A percentile compares a stretch with the other conserved stretches of the same genome.
phyloP scores from a whole-genome alignment of 2,329 filamentous ascomycete species.

The Ophiostoma quercus region DNA sequence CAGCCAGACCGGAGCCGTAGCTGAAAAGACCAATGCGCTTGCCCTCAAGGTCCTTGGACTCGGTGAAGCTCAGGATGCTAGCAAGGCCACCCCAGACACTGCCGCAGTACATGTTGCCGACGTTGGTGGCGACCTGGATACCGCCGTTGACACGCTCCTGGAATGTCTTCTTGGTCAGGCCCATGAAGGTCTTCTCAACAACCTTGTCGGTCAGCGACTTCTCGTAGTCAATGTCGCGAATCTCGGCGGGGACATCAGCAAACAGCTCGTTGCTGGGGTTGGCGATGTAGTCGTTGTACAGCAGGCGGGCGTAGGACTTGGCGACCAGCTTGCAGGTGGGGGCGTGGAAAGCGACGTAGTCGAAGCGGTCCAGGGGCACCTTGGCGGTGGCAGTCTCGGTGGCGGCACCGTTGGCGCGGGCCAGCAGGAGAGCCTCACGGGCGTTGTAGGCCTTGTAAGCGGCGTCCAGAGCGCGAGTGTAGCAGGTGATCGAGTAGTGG shows the following conservation, averaged over 20 bases:
- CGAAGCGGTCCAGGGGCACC: slow-evolving; percentile 71
- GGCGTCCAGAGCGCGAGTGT: slow-evolving; percentile 71
- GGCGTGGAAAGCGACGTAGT: slow-evolving; percentile 77
- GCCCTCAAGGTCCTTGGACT: slow-evolving; percentile 58
- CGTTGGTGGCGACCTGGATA: slow-evolving; percentile 72
- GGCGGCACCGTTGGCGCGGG: slow-evolving; percentile 37
- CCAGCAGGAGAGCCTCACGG: slow-evolving; percentile 56
- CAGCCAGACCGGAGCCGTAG: slow-evolving; percentile 70
- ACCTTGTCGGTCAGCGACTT: slow-evolving; percentile 75
- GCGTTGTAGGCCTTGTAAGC: slow-evolving; percentile 77
- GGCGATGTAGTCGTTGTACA: slow-evolving; percentile 79
- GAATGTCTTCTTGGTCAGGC: slow-evolving; percentile 76
- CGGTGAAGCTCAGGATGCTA: slow-evolving; percentile 60
- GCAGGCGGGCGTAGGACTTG: slow-evolving; percentile 76
- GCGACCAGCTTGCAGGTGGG: slow-evolving; percentile 83
- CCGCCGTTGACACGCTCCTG: slow-evolving; percentile 68
- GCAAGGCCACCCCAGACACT: slow-evolving; percentile 74
- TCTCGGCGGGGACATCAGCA: slow-evolving; percentile 67
- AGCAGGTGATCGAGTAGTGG: slow-evolving; percentile 77
- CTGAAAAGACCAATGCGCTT: slow-evolving; percentile 74
- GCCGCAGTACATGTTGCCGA: slow-evolving; percentile 63
- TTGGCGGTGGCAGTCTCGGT: slow-evolving; percentile 46
- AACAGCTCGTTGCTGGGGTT: slow-evolving; percentile 64
- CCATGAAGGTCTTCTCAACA: slow-evolving; percentile 84
- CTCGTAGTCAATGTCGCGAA: slow-evolving; percentile 72